Percentiles rank a stretch among this genome's conserved stretches.
Conservation (phyloP, 352 stramenopile species). For the Globisporangium takayamanum region DNA sequence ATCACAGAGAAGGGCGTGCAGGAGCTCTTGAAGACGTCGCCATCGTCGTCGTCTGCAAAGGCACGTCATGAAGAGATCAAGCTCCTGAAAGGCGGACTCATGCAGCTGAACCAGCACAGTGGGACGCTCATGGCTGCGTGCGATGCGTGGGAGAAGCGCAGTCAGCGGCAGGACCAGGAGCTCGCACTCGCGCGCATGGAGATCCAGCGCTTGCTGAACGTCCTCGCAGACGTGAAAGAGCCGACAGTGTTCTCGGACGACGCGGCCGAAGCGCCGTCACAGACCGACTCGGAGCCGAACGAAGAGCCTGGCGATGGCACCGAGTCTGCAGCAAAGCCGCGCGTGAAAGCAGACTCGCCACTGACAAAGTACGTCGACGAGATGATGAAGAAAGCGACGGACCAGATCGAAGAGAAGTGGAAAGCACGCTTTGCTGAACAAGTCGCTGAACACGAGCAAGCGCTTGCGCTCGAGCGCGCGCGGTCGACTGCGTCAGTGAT, state of each 20-base stretch:
- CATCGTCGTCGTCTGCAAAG: constrained; percentile 35
- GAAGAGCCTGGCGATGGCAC: constrained; percentile 5
- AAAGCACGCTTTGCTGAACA: constrained; percentile 67
- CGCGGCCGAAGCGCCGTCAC: not conserved
- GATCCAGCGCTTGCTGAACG: constrained; percentile 34
- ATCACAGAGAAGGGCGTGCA: constrained; percentile 54
- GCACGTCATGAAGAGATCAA: constrained; percentile 43
- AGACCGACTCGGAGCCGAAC: constrained; percentile 12
- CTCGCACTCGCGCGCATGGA: constrained; percentile 32
- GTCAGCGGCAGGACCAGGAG: constrained; percentile 37
- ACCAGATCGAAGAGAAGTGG: constrained; percentile 83
- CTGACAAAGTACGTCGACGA: constrained; percentile 66
- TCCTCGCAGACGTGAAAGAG: constrained; percentile 22
- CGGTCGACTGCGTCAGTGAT: constrained; percentile 56
- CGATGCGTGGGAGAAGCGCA: constrained; percentile 39
- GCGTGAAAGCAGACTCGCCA: constrained; percentile 37
- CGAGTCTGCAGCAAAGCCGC: constrained; percentile 4
- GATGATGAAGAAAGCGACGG: constrained; percentile 67
- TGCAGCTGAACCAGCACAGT: constrained; percentile 35
- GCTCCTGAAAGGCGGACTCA: constrained; percentile 38
- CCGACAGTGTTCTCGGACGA: constrained; percentile 12
- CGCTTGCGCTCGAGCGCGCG: constrained; percentile 56
- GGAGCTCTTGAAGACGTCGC: constrained; percentile 44
- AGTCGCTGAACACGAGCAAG: constrained; percentile 57
- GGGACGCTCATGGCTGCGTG: constrained; percentile 39